phyloP scores from a whole-genome alignment of 352 stramenopile species.

The Globisporangium takayamanum region DNA sequence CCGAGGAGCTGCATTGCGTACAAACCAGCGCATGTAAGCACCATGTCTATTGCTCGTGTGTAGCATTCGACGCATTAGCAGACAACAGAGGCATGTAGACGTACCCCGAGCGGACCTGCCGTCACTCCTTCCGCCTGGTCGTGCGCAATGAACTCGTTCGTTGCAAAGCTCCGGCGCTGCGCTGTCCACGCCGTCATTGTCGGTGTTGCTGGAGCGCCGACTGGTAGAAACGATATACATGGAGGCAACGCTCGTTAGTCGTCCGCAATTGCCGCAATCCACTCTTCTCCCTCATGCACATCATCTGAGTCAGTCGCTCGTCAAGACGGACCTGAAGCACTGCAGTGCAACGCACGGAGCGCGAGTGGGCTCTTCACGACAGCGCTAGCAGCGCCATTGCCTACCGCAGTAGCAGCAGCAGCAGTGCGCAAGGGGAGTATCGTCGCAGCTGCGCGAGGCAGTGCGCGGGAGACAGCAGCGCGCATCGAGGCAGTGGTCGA shows the following conservation, averaged over 20 bases:
- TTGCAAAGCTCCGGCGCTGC: conserved; percentile 16
- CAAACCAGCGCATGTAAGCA: no score
- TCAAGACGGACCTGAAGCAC: background rate
- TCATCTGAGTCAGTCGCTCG: background rate
- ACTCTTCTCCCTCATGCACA: background rate
- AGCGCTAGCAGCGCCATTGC: no score
- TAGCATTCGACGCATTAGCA: background rate
- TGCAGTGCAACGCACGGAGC: background rate
- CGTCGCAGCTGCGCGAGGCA: conserved; percentile 6
- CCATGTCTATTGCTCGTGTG: background rate
- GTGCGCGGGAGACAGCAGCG: conserved; percentile 5
- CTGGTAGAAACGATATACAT: background rate
- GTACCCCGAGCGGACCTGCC: conserved; percentile 6
- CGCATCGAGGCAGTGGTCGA: conserved; percentile 3
- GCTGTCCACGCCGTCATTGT: background rate
- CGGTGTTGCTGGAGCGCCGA: background rate
- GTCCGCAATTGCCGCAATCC: background rate
- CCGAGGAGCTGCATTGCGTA: conserved; percentile 32
- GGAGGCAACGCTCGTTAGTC: background rate
- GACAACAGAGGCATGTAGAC: background rate
- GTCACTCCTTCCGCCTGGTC: background rate
- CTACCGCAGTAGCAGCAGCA: background rate
- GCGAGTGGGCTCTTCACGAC: background rate
- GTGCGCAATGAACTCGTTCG: conserved; percentile 19
- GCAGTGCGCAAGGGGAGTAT: background rate